Evolutionary conservation across 2,329 filamentous ascomycete genomes (phyloP), one percentile per base, ranked within the genome.

Genomic region (Pestalotiopsis sp.): DNA sequence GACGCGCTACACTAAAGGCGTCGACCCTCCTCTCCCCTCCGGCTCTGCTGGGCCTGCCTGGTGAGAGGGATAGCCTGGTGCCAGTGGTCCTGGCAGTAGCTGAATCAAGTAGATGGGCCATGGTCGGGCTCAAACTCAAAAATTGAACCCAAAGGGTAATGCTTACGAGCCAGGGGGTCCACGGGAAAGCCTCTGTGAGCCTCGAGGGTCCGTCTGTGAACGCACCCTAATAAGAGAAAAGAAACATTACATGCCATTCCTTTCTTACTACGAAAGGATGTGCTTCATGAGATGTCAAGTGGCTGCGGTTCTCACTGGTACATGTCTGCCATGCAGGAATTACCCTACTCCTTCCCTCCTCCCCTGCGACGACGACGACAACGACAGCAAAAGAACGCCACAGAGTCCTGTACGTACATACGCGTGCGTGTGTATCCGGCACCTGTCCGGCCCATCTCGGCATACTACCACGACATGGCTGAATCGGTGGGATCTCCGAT

Each of bases 401-500:
- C 62, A 65, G 13, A 57, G 20, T 52, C 9, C 7, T 20, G 3
- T 20, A 52, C 17, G 17, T 20, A 52, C 44, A 52, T 17, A 52
- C 44, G 44, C 40, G 40, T 48, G n/a, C 44, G 62, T 39, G 62
- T 26, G 44, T 57, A 55, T 38, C 48, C 48, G 62, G 44, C 14
- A 55, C 26, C 62, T 65, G 62, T 24, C 44, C 39, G 62, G 26
- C 30, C 6, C 44, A 35, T 65, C 24, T 65, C 48, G 40, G 44
- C 62, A 52, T 52, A 48, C 38, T 13, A 55, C 62, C 24, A 55
- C 30, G 44, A 39, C 48, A 57, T 65, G 62, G 40, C 62, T 65
- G 35, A 48, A 48, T 52, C 62, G 62, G 62, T 24, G 62, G 62
- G 62, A 65, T 55, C 40, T 65, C 62, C 62, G 62, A 57, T 57